Base-by-base conservation (phyloP, 345 rosid genomes). In the Euphorbia lathyris region DNA sequence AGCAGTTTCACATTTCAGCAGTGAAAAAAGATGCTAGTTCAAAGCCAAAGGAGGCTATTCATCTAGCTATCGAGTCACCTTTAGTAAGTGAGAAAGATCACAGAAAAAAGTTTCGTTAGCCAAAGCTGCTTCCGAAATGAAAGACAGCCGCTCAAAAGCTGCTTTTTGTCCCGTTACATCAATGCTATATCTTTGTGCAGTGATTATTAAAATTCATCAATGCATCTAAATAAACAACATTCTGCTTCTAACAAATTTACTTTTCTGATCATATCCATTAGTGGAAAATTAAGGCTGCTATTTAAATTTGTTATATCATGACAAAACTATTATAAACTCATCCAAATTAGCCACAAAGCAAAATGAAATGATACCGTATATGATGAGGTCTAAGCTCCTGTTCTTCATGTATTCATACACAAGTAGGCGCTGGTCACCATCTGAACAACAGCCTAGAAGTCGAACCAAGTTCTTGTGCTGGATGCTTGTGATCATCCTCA, bases 401-500 rank as follows among this genome's bases (percentile, higher is more conserved):
- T 88, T 86, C 79, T 86, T 81, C 87, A 86, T 76, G 74, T 78
- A 86, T 65, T 88, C 94, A 57, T 88, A 88, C 5, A 88, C 91
- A 20, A 88, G 88, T 1, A 88, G 25, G 7, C 93, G 73, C 38
- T 88, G 93, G 29, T 82, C 57, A 8, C 90, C 93, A 66, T 82
- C 86, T 0, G 87, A 73, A 78, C 93, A 88, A 68, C 89, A 85
- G 4, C 93, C 93, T 0, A 88, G 72, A 65, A 88, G 89, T 19
- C 84, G 83, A 68, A 88, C 94, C 45, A 88, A 77, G 72, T 88
- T 88, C 79, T 83, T 88, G 77, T 85, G 94, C 66, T 88, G 91
- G 73, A 86, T 88, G 75, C 91, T 86, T 30, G 94, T 88, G 76
- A 88, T 86, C 89, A 88, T 74, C 77, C 84, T 88, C 76, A 82